Conservation (phyloP, 1,284 basidiomycete genomes). For the Apiotrichum veenhuisii region DNA sequence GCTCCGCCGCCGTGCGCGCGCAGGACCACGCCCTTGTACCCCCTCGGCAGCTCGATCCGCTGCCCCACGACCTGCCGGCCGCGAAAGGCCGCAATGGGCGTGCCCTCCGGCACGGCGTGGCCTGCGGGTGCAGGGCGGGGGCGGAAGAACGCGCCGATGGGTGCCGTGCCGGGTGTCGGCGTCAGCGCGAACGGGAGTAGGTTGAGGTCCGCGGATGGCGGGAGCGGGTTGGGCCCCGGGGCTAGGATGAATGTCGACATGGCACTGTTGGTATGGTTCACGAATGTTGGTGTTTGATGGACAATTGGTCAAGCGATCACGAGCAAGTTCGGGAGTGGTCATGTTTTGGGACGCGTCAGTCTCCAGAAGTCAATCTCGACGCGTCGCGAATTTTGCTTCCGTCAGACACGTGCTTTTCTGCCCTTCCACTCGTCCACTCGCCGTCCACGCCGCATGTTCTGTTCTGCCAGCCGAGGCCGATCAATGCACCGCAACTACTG, state of each 20-base stretch:
- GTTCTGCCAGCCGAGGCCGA: too few relatives aligned
- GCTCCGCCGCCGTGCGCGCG: not conserved
- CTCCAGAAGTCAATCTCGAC: not conserved
- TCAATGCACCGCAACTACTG: not conserved
- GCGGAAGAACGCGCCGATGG: constrained; percentile 30
- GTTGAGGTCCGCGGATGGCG: constrained; percentile 21
- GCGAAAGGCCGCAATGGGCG: constrained; percentile 34
- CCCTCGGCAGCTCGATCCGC: constrained; percentile 28
- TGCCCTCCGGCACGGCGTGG: constrained; percentile 8
- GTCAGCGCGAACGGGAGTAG: constrained; percentile 42
- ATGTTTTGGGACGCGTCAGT: not conserved
- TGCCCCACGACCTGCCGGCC: constrained; percentile 39
- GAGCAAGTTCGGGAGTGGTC: too few relatives aligned
- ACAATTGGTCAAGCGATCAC: too few relatives aligned
- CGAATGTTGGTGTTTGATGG: not conserved
- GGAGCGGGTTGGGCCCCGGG: not conserved
- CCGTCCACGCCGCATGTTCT: too few relatives aligned
- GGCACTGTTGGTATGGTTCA: too few relatives aligned
- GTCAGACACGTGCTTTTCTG: not conserved
- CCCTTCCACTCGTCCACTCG: too few relatives aligned
- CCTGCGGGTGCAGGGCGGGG: constrained; percentile 27
- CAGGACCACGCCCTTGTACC: constrained; percentile 35
- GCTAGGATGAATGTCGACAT: constrained; percentile 17
- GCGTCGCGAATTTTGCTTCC: not conserved
- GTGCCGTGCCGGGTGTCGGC: constrained; percentile 11